Percentiles rank a stretch among this genome's conserved stretches.
Conservation (phyloP, 148 eudicot genomes). For the Diospyros kaki region DNA sequence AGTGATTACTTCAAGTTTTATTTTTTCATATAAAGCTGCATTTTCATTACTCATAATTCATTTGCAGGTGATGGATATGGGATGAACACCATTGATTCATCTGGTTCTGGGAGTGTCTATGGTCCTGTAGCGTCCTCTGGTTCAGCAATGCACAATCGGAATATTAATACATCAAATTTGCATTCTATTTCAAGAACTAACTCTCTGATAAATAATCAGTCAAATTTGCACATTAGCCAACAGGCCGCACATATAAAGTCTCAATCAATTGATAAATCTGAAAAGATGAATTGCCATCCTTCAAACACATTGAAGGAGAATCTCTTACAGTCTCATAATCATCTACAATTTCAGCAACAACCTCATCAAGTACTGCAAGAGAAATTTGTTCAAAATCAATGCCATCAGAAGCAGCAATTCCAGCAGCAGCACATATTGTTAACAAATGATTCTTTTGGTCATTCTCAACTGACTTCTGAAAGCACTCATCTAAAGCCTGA, state of each 20-base stretch:
- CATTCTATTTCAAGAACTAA: constrained; percentile 42
- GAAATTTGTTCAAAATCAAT: constrained; percentile 41
- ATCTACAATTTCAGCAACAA: constrained; percentile 50
- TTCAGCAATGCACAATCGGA: constrained; percentile 46
- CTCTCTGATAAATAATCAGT: constrained; percentile 44
- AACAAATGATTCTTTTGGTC: constrained; percentile 45
- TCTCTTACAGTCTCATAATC: constrained; percentile 39
- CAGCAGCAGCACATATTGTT: constrained; percentile 46
- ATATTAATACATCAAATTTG: constrained; percentile 40
- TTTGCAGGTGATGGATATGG: constrained; percentile 71
- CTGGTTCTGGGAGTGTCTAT: constrained; percentile 51
- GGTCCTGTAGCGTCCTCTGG: constrained; percentile 42
- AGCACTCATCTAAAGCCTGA: constrained; percentile 38
- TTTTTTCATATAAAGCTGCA: neutral
- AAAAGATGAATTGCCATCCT: constrained; percentile 43
- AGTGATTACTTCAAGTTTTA: neutral
- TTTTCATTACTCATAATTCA: constrained; percentile 31
- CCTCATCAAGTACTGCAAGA: constrained; percentile 44
- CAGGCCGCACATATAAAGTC: constrained; percentile 37
- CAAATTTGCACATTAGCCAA: constrained; percentile 34
- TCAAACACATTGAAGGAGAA: constrained; percentile 40
- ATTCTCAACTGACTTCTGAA: constrained; percentile 39
- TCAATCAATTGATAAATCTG: constrained; percentile 45
- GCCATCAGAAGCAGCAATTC: constrained; percentile 46
- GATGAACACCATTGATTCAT: constrained; percentile 42